Evolutionary conservation across 352 stramenopile species (phyloP), one percentile per base, ranked within the genome.

Genomic region (Aphanomyces invadans): DNA sequence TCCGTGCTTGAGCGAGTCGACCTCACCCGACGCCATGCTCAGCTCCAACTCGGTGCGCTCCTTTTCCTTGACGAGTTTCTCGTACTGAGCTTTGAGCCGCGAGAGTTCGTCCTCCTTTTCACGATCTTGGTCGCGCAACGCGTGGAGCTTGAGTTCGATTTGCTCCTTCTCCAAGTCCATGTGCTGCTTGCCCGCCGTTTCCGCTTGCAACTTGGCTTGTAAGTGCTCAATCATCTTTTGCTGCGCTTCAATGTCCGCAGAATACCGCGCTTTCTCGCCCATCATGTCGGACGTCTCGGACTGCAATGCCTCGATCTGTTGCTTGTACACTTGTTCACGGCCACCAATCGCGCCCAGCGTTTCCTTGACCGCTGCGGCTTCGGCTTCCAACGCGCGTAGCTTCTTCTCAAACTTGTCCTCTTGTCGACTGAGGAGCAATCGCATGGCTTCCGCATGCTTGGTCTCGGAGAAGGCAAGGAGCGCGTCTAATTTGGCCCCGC

Each of bases 331-430:
- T 73, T 92, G 80, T 48, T 91, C 81, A 36, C 83, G 80, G 5
- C 81, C 86, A 31, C 83, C 80, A 33, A 89, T 82, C 49, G 81
- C 90, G 36, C 83, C 86, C 12, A 95, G 78, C 42, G 89, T 79
- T 73, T 95, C 86, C 54, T 90, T 90, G 15, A 92, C 83, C 26
- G 86, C 86, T 2, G 79, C 77, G 5, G 89, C 79, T 61, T 92
- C 81, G 28, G 75, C 71, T 65, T 92, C 81, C 25, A 92, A 70
- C 51, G 71, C 75, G n/a, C 81, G 78, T 33, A 95, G 83, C 72
- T 91, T 80, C 72, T 90, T 90, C 65, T 95, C 83, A 68, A 90
- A 92, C 11, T 77, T 82, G 74, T 95, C 86, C 65, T 95, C 86
- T 62, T 91, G 82, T 38, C 79, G 74, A 39, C 80, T 90, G 36